Evolutionary conservation across 139 green algal species (phyloP).

Genomic region (Edaphochlamys debaryana): DNA sequence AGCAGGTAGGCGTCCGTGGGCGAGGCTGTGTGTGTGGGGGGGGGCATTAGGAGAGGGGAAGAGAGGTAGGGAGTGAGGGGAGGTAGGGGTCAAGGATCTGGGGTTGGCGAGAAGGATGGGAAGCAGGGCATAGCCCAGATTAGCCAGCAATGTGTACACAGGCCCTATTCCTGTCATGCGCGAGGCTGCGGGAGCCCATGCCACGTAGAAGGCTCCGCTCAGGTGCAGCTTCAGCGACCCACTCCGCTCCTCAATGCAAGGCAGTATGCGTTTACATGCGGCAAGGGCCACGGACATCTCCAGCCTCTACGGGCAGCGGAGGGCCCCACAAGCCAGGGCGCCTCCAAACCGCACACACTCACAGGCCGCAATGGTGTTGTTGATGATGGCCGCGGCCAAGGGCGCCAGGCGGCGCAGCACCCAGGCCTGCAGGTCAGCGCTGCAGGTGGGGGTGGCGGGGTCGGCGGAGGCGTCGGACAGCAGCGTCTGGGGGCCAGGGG

Average conservation of each 20-base stretch:
- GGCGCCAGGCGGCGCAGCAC: not conserved
- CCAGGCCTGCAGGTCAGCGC: conserved; percentile 3
- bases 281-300: too few species aligned
- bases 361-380: not conserved
- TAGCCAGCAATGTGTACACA: too few species aligned
- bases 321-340: too few species aligned
- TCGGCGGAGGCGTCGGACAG: not conserved
- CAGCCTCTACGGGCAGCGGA: too few species aligned
- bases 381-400: not conserved
- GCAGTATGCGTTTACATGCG: too few species aligned
- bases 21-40: not conserved
- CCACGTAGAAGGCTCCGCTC: too few species aligned
- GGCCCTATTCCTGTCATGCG: too few species aligned
- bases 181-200: too few species aligned
- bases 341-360: too few species aligned
- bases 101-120: not conserved
- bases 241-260: too few species aligned
- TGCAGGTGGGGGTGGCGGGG: conserved; percentile 1
- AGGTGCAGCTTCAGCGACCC: too few species aligned
- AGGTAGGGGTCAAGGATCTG: not conserved
- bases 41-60: not conserved
- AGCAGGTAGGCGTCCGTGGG: conserved; percentile 1
- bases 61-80: not conserved
- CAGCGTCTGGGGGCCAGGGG: not conserved
- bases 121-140: not conserved